A percentile compares a stretch with the other conserved stretches of the same genome.
Conservation (phyloP, 345 rosid species). For the Eucalyptus cloeziana region DNA sequence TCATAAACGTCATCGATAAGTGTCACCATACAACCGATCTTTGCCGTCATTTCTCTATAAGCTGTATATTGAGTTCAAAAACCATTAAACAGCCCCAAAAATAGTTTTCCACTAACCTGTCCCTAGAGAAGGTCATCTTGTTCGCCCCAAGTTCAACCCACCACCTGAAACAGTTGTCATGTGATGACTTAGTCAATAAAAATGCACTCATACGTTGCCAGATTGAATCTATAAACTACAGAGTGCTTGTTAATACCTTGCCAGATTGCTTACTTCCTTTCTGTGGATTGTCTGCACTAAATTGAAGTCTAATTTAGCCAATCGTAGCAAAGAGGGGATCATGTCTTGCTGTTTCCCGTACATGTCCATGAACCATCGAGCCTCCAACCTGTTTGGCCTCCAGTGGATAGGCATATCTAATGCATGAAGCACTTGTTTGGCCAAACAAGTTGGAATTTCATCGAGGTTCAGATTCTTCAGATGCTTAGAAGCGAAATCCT, state of each 20-base stretch:
- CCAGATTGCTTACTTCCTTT: neutral
- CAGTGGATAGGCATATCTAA: conserved; percentile 4
- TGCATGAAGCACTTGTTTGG: neutral
- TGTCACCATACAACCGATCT: neutral
- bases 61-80: neutral
- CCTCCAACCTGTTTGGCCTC: conserved; percentile 2
- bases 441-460: neutral
- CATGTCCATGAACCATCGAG: neutral
- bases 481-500: neutral
- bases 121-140: neutral
- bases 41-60: neutral
- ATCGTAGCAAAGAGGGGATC: neutral
- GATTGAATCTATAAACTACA: neutral
- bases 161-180: neutral
- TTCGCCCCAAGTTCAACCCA: neutral
- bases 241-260: neutral
- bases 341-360: neutral
- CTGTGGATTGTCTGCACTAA: neutral
- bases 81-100: neutral
- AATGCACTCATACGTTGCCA: neutral
- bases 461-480: neutral
- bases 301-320: conserved; percentile 7
- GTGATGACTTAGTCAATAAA: neutral
- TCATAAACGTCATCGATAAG: neutral
- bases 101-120: neutral